phyloP scores from a whole-genome alignment of 345 rosid genomes.

The Lepidium africanum region DNA sequence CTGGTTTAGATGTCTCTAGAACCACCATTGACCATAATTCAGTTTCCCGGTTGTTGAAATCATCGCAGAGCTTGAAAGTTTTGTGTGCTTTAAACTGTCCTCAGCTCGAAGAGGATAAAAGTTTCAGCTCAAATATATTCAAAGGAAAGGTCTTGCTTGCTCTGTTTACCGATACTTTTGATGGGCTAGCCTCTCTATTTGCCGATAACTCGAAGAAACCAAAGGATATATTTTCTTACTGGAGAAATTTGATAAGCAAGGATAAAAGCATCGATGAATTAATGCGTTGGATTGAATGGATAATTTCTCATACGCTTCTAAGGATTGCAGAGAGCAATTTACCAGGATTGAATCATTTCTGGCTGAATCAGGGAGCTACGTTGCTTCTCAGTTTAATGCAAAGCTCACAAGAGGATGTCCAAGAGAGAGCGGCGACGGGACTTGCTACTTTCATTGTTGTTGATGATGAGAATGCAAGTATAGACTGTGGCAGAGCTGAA shows the following conservation, averaged over 20 bases:
- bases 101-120: slow-evolving; percentile 40
- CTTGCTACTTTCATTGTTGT: slow-evolving; percentile 66
- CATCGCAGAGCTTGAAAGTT: slow-evolving; percentile 60
- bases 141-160: slow-evolving; percentile 57
- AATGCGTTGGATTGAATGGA: slow-evolving; percentile 70
- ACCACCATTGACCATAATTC: slow-evolving; percentile 49
- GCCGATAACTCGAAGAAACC: slow-evolving; percentile 37
- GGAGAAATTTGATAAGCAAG: slow-evolving; percentile 40
- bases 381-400: slow-evolving; percentile 70
- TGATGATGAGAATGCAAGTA: slow-evolving; percentile 68
- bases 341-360: slow-evolving; percentile 50
- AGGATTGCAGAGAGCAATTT: slow-evolving; percentile 57
- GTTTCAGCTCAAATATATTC: slow-evolving; percentile 31
- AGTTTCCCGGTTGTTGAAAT: slow-evolving; percentile 47
- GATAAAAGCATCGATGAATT: slow-evolving; percentile 43
- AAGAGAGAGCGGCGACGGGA: slow-evolving; percentile 73
- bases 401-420: slow-evolving; percentile 77
- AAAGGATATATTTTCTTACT: slow-evolving; percentile 41
- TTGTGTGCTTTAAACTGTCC: slow-evolving; percentile 69
- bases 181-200: slow-evolving; percentile 46
- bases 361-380: slow-evolving; percentile 68
- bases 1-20: slow-evolving; percentile 73
- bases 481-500: slow-evolving; percentile 76
- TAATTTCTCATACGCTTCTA: slow-evolving; percentile 59
- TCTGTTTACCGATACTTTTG: slow-evolving; percentile 38